Evolutionary conservation across 495 filamentous ascomycete genomes (phyloP).

Genomic region (Astrothelium macrocarpum): DNA sequence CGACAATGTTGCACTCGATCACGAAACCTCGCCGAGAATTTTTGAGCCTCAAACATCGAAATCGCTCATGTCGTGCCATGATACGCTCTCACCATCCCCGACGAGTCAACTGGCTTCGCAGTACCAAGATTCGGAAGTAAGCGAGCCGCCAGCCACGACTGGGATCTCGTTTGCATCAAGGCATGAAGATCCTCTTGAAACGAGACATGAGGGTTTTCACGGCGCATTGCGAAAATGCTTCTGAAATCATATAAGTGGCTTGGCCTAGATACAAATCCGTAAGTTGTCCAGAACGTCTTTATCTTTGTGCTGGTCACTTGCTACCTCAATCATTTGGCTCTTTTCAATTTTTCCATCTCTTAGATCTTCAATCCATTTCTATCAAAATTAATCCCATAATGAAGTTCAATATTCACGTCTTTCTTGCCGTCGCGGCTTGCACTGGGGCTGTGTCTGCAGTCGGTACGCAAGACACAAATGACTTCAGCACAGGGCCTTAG

Average conservation of each 20-base stretch:
- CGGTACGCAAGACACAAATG: not conserved
- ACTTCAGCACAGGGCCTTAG: not conserved
- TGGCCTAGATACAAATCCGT: not conserved
- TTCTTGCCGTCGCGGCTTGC: not conserved
- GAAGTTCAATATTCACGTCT: not conserved
- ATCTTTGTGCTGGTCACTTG: slow-evolving; percentile 4
- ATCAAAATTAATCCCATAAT: not conserved
- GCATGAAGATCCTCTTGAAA: not conserved
- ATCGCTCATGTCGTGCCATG: not conserved
- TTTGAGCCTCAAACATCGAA: not conserved
- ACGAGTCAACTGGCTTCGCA: not conserved
- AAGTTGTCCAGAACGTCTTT: not conserved
- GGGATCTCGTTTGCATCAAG: not conserved
- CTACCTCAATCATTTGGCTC: not conserved
- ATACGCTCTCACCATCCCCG: not conserved
- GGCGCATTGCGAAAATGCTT: not conserved
- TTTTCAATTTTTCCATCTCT: not conserved
- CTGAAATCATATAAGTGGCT: not conserved
- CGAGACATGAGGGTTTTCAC: not conserved
- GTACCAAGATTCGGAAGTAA: not conserved
- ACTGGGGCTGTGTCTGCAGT: not conserved
- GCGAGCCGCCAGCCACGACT: not conserved
- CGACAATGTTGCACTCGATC: not conserved
- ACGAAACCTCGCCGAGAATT: not conserved
- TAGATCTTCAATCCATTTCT: not conserved